Evolutionary conservation across 1,284 basidiomycete species (phyloP).

Genomic region (Coniferiporia sulphurascens): DNA sequence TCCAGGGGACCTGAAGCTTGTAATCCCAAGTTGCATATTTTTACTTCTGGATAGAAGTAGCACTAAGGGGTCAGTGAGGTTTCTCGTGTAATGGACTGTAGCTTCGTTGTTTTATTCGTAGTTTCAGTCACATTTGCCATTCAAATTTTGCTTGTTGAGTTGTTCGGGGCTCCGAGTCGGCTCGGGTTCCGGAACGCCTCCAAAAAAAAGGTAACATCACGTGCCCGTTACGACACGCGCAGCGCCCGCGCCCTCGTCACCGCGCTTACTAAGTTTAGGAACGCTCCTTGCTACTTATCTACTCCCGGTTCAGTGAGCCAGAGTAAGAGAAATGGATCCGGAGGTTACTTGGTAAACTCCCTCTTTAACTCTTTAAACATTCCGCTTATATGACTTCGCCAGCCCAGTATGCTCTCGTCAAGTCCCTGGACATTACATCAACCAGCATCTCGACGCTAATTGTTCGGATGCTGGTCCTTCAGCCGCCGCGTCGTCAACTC

Average conservation of each 20-base stretch:
- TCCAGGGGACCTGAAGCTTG: too few species aligned
- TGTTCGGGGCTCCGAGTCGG: too few species aligned
- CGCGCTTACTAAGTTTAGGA: neutral
- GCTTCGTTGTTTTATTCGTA: too few species aligned
- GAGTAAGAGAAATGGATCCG: neutral
- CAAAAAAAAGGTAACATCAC: neutral
- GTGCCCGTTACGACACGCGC: neutral
- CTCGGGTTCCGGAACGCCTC: too few species aligned
- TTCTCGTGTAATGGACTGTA: too few species aligned
- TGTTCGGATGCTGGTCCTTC: conserved; percentile 30
- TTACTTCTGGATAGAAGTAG: too few species aligned
- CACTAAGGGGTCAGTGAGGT: too few species aligned
- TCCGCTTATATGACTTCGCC: neutral
- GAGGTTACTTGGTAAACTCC: conserved; percentile 7
- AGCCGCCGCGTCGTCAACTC: conserved; percentile 13
- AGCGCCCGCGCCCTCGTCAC: neutral
- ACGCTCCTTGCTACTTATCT: too few species aligned
- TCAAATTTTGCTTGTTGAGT: too few species aligned
- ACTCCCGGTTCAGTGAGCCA: neutral
- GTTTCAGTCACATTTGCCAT: too few species aligned
- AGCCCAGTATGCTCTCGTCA: conserved; percentile 43
- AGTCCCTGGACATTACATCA: conserved; percentile 40
- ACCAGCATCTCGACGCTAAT: conserved; percentile 43
- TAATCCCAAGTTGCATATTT: too few species aligned
- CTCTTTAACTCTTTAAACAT: neutral